Evolutionary conservation across 805 yeast genomes (phyloP), one percentile per base, ranked within the genome.

Genomic region (Hanseniaspora vineae): DNA sequence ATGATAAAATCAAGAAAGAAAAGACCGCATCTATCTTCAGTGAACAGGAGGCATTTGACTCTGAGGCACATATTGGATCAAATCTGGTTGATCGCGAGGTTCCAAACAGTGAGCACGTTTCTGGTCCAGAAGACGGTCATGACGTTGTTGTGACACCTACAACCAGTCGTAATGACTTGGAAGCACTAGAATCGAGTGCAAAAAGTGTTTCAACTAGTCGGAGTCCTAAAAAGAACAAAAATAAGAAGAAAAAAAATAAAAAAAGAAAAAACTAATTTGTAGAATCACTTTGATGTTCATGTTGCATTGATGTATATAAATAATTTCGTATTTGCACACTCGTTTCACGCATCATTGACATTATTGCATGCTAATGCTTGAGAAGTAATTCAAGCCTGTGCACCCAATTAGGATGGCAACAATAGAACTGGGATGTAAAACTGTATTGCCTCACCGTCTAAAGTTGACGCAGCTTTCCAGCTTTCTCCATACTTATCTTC

Each of bases 381-480:
- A 33, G 9, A 33, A 33, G 37, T 6, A 6, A 33, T 14, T 4
- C 14, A 33, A 15, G n/a, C 42, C 6, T 23, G 19, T 12, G 17
- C 20, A 17, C 3, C 8, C 15, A 13, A 12, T 12, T 40, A 40
- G 5, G 75, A 60, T 1, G 79, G 77, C 15, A 73, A 52, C 1
- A 76, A 65, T 20, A 62, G 58, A 1, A 76, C 37, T 1, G 80
- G 79, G 6, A 76, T 55, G 39, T 70, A 61, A 46, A 75, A 71
- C 10, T 61, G 57, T 49, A 76, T 69, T 29, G 65, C 70, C 19
- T 55, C 59, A 8, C 75, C 75, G 19, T 60, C 65, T 12, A 70
- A 29, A 19, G 52, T 53, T 31, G 66, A 67, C 35, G 54, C 62
- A 0, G 70, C 68, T 35, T 59, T 58, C 13, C 49, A 54, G 10